Evolutionary conservation across 2,329 filamentous ascomycete species (phyloP).

Genomic region (Helotiales sp.): DNA sequence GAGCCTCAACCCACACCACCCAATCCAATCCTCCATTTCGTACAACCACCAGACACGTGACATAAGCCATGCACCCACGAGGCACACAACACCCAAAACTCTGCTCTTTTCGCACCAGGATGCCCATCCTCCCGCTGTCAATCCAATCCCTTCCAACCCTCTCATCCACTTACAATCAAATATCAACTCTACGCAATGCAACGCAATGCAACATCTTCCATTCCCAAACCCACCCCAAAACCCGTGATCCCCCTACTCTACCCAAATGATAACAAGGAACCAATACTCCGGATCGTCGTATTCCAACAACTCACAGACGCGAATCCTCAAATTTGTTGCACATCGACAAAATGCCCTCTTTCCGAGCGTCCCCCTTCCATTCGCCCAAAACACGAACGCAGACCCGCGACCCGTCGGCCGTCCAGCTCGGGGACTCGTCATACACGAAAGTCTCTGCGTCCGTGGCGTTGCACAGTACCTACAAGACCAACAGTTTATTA

Average conservation of each 20-base stretch:
- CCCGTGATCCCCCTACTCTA: too few relatives aligned
- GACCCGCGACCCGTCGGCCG: background rate
- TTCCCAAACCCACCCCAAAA: too few relatives aligned
- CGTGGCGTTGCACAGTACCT: too few relatives aligned
- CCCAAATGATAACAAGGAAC: too few relatives aligned
- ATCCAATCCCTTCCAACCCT: background rate
- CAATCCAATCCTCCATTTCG: background rate
- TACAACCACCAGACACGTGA: background rate
- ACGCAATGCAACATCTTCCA: background rate
- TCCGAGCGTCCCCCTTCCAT: slow-evolving; percentile 1
- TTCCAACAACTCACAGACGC: too few relatives aligned
- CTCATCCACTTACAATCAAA: background rate
- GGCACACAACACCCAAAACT: background rate
- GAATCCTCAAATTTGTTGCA: background rate
- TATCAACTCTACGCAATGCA: background rate
- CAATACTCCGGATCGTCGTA: too few relatives aligned
- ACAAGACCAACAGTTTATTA: too few relatives aligned
- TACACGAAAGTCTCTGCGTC: too few relatives aligned
- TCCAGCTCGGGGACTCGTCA: too few relatives aligned
- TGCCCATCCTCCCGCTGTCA: background rate
- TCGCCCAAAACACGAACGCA: background rate
- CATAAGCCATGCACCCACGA: background rate
- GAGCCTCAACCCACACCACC: background rate
- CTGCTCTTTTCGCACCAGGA: background rate
- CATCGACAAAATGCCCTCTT: background rate